Base-by-base conservation (phyloP, 2,329 filamentous ascomycete genomes). In the Neoascochyta sp. region DNA sequence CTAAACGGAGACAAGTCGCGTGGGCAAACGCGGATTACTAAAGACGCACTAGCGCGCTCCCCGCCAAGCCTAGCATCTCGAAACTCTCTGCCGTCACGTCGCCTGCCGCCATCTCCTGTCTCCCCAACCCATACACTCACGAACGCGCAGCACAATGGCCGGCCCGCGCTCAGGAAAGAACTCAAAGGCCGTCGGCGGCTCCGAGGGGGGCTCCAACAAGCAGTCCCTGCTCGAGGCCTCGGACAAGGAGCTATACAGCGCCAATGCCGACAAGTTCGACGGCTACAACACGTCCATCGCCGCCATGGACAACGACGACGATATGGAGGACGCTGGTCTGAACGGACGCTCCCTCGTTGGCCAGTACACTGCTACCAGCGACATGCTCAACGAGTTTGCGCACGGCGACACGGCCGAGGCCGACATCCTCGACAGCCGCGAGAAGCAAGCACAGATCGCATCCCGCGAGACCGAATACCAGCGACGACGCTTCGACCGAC, bases 381-480 rank as follows among this genome's bases (percentile, higher is more conserved):
- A 85, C 28, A 87, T 95, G 67, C 89, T 98, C 58, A 86, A 95
- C 60, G 92, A 98, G 66, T 94, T 95, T 66, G 82, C 90, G 14
- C 80, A 78, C 31, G 89, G 89, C 32, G 89, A 86, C 23, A 86
- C 90, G 15, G 90, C 94, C 60, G 90, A 95, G 66, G 87, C 90
- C 36, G 93, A 98, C 54, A 82, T 90, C 5, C 72, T 98, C 41
- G 75, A 88, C 28, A 85, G 83, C 24, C 79, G 82, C 48, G 92
- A 96, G 70, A 86, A 90, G 67, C 86, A 87, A 62, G 88, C 84
- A 35, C 82, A 90, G 52, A 96, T 98, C 57, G 74, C 82, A 39
- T 90, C 93, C 59, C 83, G 92, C 54, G 90, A 96, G 70, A 93
- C 88, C 43, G 90, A 96, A 58, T 98, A 98, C 62, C 93, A 98